These are phyloP conservation scores for Colletotrichum tamarilloi DNA, from an alignment of 2,329 filamentous ascomycete species.

Conservation along the genomic window DNA sequence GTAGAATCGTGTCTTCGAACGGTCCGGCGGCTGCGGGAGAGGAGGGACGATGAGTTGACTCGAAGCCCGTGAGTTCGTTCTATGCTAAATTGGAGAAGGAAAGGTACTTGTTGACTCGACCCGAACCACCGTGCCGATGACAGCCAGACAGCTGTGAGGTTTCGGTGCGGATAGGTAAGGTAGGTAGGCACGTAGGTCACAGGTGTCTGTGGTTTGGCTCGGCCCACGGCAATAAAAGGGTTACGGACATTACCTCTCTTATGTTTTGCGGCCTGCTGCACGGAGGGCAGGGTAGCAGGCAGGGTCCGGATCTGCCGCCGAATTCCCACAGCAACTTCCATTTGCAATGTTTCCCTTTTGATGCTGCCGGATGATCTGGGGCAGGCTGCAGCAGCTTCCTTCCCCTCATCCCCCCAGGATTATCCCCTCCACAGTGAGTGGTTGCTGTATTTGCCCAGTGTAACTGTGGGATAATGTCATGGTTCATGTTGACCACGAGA, in stretches of 20 bases:
- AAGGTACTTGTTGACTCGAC: slow-evolving; percentile 3
- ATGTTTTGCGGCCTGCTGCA: not conserved
- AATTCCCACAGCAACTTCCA: not conserved
- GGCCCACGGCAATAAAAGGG: not conserved
- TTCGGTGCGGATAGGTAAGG: too few species aligned
- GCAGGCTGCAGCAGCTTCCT: slow-evolving; percentile 2
- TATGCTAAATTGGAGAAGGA: not conserved
- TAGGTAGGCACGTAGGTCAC: too few species aligned
- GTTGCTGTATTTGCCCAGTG: slow-evolving; percentile 9
- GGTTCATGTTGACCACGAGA: slow-evolving; percentile 26
- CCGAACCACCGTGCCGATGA: not conserved
- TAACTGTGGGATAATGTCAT: not conserved
- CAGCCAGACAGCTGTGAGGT: not conserved
- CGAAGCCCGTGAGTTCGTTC: slow-evolving; percentile 4
- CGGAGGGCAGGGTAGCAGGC: not conserved
- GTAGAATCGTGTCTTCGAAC: not conserved
- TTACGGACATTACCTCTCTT: not conserved
- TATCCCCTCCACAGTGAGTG: not conserved
- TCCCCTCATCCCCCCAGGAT: not conserved
- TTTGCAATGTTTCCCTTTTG: not conserved
- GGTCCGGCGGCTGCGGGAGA: not conserved
- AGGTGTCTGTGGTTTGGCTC: slow-evolving; percentile 4
- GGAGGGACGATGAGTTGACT: not conserved
- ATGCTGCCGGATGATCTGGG: not conserved
- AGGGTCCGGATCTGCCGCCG: not conserved